Conservation (phyloP, 768 basidiomycete genomes). For the Amanita polypyramis region DNA sequence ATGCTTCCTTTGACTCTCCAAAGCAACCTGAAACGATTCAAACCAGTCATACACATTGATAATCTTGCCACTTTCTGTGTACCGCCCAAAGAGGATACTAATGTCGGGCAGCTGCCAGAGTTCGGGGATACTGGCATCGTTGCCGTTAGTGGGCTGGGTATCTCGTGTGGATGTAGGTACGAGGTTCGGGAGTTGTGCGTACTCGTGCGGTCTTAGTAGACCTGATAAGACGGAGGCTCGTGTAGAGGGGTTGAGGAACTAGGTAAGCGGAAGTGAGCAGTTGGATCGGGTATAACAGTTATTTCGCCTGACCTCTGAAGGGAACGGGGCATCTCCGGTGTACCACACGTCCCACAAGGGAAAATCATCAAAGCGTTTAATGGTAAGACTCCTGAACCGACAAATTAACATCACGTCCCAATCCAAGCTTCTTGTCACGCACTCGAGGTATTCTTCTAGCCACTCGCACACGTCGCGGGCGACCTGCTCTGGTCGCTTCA, state of each 20-base stretch:
- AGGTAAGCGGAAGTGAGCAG: neutral
- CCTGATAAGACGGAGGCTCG: constrained; percentile 53
- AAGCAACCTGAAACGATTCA: constrained; percentile 56
- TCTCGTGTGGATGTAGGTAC: too few relatives aligned
- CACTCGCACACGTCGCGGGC: constrained; percentile 32
- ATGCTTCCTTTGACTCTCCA: constrained; percentile 46
- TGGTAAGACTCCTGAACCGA: neutral
- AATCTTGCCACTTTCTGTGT: constrained; percentile 70
- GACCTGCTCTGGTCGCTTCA: constrained; percentile 7
- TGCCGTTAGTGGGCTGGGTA: too few relatives aligned
- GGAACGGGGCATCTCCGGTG: constrained; percentile 52
- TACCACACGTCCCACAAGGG: constrained; percentile 68
- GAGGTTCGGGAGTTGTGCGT: constrained; percentile 17
- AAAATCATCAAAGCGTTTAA: constrained; percentile 37
- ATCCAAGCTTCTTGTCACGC: constrained; percentile 11
- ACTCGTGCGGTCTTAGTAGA: constrained; percentile 48
- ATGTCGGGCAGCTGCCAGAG: constrained; percentile 60
- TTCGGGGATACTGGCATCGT: neutral
- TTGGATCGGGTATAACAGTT: neutral
- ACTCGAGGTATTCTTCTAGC: constrained; percentile 44
- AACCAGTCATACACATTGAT: constrained; percentile 89
- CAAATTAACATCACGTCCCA: neutral
- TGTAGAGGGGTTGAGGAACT: constrained; percentile 65
- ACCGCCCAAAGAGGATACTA: constrained; percentile 66
- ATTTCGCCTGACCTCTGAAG: constrained; percentile 42